Evolutionary conservation across 306 rosid genomes (phyloP), one percentile per base, ranked within the genome.

Genomic region (Vachellia collinsii): DNA sequence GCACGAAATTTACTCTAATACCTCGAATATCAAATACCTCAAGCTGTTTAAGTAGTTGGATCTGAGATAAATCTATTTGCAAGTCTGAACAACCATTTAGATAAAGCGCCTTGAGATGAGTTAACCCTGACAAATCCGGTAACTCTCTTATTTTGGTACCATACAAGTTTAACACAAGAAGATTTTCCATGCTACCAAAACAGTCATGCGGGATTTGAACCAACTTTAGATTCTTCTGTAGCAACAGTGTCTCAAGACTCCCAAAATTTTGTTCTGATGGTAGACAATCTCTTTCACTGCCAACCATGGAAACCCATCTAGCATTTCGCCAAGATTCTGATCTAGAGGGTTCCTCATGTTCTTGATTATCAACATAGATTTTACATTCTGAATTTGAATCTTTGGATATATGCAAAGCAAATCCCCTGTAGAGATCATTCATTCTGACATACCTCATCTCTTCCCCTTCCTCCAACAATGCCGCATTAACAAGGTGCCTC

Each of bases 401-500:
- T 29, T 2, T 29, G 2, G 34, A 29, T 29, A 29, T 0, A 29
- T 29, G 34, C 34, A 29, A 29, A 29, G 34, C 34, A 29, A 29
- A 29, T 29, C 34, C 34, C 34, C 2, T 29, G 34, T 29, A 29
- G 34, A 29, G 34, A 29, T 29, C 1, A 29, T 29, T 29, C 34
- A 29, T 29, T 29, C 34, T 29, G 3, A 79, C 76, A 69, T 54
- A 36, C 25, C 25, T 79, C 61, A 54, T 54, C n/a, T 14, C 20
- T 3, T 79, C 59, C 17, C 47, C 66, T 22, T 5, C 25, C 70
- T 79, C 76, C 19, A 69, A 3, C 8, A 79, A 41, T 5, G 59
- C 54, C n/a, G 77, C 79, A 65, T 77, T 67, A 42, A 67, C 41
- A 29, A 83, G 86, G 34, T 29, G 34, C 34, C 34, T 29, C 34